Base-by-base conservation (phyloP, 208 protist species). In the Strigomonas culicis region DNA sequence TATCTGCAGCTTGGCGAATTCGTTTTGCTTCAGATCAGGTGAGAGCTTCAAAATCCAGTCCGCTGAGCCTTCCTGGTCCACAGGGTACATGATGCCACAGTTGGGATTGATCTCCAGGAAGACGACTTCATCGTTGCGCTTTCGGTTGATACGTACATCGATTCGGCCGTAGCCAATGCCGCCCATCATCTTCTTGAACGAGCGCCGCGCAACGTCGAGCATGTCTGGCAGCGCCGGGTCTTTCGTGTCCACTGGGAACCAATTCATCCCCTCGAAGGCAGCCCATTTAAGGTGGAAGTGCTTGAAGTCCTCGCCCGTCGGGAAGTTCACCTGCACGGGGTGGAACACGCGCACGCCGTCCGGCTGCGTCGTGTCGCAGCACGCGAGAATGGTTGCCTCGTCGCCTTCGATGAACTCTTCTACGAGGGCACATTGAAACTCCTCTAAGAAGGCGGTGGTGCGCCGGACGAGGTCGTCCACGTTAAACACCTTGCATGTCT, bases 61-160 rank as follows among this genome's bases (percentile, higher is more conserved):
- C 0, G 90, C 90, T 0, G 87, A 94, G 15, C 88, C 84, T 63
- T 94, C 88, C 66, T 92, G 79, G 3, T 82, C 88, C 51, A 70
- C 79, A 10, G 90, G 88, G 73, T 96, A 96, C 84, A 94, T 93
- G 52, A 96, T 88, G 43, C 90, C 90, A 63, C 90, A 96, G 72
- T 96, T 96, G 10, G 90, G 87, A 66, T 96, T 96, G 63, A 96
- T 94, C 57, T 96, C 87, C 10, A 96, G 79, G 69, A 96, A 96
- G 4, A 88, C 69, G 41, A 92, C 90, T 2, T 66, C 66, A 31
- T 82, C 66, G 30, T 68, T 68, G 19, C 65, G 47, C 13, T 57
- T 34, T 32, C 88, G 82, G 61, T 93, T 68, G 47, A 96, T 93
- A 46, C 90, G 87, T 28, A 96, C 76, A 70, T 96, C 90, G 41